Evolutionary conservation across 2,329 filamentous ascomycete genomes (phyloP).

Genomic region (Lanzia echinophila): DNA sequence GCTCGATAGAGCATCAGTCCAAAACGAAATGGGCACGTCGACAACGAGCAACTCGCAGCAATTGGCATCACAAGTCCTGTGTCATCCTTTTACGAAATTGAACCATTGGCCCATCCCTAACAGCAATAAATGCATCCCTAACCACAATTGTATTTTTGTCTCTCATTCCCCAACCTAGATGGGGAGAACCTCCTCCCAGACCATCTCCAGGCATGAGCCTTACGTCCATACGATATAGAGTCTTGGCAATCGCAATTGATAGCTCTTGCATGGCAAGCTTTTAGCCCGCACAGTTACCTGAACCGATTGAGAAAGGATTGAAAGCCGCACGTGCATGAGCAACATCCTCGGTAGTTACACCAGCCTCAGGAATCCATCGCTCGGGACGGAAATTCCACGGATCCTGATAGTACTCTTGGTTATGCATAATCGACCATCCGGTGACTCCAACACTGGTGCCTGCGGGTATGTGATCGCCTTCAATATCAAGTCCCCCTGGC

Average conservation of each 20-base stretch:
- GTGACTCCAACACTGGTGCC: constrained; percentile 39
- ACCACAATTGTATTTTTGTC: not conserved
- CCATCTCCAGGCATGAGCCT: constrained; percentile 30
- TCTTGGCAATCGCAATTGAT: constrained; percentile 15
- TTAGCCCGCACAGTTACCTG: constrained; percentile 22
- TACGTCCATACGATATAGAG: constrained; percentile 12
- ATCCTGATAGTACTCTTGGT: constrained; percentile 36
- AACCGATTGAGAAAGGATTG: constrained; percentile 23
- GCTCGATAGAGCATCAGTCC: too few species aligned
- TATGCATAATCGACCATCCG: constrained; percentile 40
- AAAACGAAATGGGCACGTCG: too few species aligned
- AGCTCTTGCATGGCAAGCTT: constrained; percentile 23
- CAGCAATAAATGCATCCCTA: not conserved
- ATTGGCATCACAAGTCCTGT: not conserved
- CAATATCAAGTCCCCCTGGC: constrained; percentile 17
- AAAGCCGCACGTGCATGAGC: constrained; percentile 17
- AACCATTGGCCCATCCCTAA: not conserved
- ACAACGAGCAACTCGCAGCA: too few species aligned
- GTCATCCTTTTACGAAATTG: not conserved
- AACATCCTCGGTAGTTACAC: not conserved
- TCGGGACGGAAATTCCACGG: constrained; percentile 38
- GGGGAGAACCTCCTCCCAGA: constrained; percentile 43
- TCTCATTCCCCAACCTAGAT: constrained; percentile 27
- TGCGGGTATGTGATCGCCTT: constrained; percentile 30
- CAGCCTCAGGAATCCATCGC: constrained; percentile 35